Conservation (phyloP, 179 eudicot genomes). For the Drosera spatulata region DNA sequence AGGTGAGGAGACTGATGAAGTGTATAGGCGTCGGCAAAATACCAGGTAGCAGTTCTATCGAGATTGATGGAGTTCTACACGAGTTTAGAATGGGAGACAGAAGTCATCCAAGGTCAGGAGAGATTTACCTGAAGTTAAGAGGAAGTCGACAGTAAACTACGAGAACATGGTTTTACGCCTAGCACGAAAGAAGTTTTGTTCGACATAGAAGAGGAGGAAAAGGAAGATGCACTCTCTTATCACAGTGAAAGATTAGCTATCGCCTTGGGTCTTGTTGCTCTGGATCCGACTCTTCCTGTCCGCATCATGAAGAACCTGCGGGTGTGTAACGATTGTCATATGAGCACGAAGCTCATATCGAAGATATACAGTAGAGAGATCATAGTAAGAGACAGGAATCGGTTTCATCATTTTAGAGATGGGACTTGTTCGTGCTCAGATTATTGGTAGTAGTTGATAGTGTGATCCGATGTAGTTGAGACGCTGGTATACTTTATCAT, state of each 20-base stretch:
- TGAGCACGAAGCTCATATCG: conserved; percentile 31
- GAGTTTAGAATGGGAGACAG: conserved; percentile 36
- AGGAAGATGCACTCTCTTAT: conserved; percentile 19
- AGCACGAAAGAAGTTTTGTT: conserved; percentile 21
- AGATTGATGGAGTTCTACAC: conserved; percentile 27
- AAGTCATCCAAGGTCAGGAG: conserved; percentile 17
- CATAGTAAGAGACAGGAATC: conserved; percentile 28
- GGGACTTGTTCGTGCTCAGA: conserved; percentile 39
- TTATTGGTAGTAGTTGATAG: conserved; percentile 20
- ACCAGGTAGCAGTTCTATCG: conserved; percentile 28
- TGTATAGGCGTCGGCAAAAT: conserved; percentile 24
- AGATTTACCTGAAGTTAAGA: conserved; percentile 22
- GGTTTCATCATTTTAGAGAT: conserved; percentile 37
- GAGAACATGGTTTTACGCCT: conserved; percentile 21
- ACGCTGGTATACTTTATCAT: neutral
- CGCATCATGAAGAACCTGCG: conserved; percentile 32
- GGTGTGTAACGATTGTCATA: conserved; percentile 36
- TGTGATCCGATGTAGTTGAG: neutral
- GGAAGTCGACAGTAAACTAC: conserved; percentile 12
- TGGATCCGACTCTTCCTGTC: conserved; percentile 16
- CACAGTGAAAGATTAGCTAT: conserved; percentile 49
- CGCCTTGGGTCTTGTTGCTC: conserved; percentile 28
- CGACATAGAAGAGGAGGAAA: conserved; percentile 36
- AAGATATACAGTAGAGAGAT: conserved; percentile 26
- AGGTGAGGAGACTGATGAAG: conserved; percentile 31